Evolutionary conservation across 306 rosid species (phyloP), one percentile per base, ranked within the genome.

Genomic region (Parietaria judaica): DNA sequence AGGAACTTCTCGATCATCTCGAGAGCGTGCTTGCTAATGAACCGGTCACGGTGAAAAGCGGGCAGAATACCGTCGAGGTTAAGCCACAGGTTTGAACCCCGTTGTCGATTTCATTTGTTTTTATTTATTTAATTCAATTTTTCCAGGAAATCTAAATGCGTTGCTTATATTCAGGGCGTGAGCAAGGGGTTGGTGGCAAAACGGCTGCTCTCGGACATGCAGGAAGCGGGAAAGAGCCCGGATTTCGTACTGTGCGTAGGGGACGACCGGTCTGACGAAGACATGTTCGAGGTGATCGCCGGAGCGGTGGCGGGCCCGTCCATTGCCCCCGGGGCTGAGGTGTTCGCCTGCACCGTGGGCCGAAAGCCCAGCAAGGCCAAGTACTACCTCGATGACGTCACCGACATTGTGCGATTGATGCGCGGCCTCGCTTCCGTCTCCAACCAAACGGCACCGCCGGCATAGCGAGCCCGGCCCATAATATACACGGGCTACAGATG

Each of bases 11-110:
- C 47, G 81, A 86, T 78, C 94, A 83, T 78, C 94, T 86, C 31
- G 89, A 86, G 74, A 86, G 89, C 45, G 94, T 86, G 41, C 89
- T 86, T 43, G 83, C 94, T 44, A 86, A 86, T 72, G 94, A 86
- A 71, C 94, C 94, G 0, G 94, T 86, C 53, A 80, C 89, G 13
- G 89, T 86, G 17, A 86, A 80, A 67, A 80, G 89, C 51, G 94
- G 89, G 7, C 84, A 72, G 70, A 78, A 60, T 12, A 60, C 56
- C 11, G 94, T 86, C 34, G 94, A 86, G 76, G 94, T 83, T 61
- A 83, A 80, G 68, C 89, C 94, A 55, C 94, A 86, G 89, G 94
- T 86, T 62, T 12, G 80, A 53, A 68, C 37, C 54, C 14, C 36
- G 55, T 65, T 46, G 23, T 36, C 54, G 13, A 15, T 51, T 11